Base-by-base conservation (phyloP, 768 basidiomycete genomes). In the Dacryopinax primogenitus region DNA sequence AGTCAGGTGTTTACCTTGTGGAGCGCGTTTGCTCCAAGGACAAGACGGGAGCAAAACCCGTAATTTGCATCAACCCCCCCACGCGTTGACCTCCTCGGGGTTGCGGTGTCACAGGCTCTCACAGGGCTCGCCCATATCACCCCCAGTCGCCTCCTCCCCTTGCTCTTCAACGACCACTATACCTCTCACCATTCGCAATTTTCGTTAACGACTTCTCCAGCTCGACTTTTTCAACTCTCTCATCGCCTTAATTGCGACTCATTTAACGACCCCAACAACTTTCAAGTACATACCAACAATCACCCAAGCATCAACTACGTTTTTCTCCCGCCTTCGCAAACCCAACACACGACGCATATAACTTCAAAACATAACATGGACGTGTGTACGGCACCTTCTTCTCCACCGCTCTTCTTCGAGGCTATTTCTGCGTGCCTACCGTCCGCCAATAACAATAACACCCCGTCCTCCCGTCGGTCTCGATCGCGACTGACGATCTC, bases 311-410 rank as follows among this genome's bases (percentile, higher is more conserved):
- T 44, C 23, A 11, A 30, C 4, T 30, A 58, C 51, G 51, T 58
- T 13, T 18, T 58, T 30, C 51, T 18, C 51, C 51, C 26, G 32
- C 32, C 51, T 58, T 58, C 51, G 51, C 51, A 58, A 4, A 28
- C 51, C 51, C 51, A 58, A 58, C 51, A 58, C 51, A 28, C 30
- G 51, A 58, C 51, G 51, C 51, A 58, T 58, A 58, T 58, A 58
- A 58, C 32, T 28, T 58, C 51, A 58, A 58, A 58, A 58, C 32
- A 58, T 58, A 58, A 58, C 51, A 58, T 58, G 51, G 51, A 58
- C 51, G 51, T 58, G 32, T 58, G 51, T 30, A 58, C 51, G 51
- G 51, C 32, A 58, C 51, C 51, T 6, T 58, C 51, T 30, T 58
- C 51, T 23, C 51, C 51, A 28, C 51, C 51, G 15, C 51, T 58